Conservation (phyloP, 371 early-diverging fungal species). For the Lichtheimia hyalospora region DNA sequence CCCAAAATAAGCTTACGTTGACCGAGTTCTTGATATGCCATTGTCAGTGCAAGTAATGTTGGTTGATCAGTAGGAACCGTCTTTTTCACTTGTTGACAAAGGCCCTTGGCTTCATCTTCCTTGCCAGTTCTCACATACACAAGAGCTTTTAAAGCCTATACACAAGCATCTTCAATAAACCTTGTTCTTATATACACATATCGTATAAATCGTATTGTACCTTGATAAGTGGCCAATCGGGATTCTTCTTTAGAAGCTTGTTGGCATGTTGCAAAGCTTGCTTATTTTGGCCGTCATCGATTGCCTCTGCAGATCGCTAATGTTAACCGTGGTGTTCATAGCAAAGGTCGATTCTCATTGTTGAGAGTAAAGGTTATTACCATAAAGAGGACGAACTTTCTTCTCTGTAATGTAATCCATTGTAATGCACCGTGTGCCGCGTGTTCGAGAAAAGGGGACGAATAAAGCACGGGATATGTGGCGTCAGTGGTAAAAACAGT, state of each 20-base stretch:
- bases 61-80: conserved; percentile 70
- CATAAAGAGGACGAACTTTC: conserved; percentile 49
- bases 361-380: conserved; percentile 19
- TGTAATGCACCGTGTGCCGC: neutral
- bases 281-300: conserved; percentile 74
- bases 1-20: conserved; percentile 46
- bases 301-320: conserved; percentile 54
- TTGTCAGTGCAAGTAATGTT: conserved; percentile 72
- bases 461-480: too few relatives aligned
- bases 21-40: conserved; percentile 65
- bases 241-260: conserved; percentile 72
- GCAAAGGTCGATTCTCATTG: too few relatives aligned
- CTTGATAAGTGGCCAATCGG: conserved; percentile 65
- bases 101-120: conserved; percentile 64
- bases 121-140: conserved; percentile 70
- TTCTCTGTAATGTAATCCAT: conserved; percentile 46
- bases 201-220: conserved; percentile 24
- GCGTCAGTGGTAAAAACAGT: too few relatives aligned
- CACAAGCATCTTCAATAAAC: neutral
- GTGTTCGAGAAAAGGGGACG: too few relatives aligned
- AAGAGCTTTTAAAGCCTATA: conserved; percentile 83
- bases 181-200: neutral
- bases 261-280: conserved; percentile 64
- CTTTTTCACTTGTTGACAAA: conserved; percentile 73
- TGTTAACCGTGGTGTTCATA: neutral